Conservation (phyloP, 2,329 filamentous ascomycete species). For the Xylaria sp. region DNA sequence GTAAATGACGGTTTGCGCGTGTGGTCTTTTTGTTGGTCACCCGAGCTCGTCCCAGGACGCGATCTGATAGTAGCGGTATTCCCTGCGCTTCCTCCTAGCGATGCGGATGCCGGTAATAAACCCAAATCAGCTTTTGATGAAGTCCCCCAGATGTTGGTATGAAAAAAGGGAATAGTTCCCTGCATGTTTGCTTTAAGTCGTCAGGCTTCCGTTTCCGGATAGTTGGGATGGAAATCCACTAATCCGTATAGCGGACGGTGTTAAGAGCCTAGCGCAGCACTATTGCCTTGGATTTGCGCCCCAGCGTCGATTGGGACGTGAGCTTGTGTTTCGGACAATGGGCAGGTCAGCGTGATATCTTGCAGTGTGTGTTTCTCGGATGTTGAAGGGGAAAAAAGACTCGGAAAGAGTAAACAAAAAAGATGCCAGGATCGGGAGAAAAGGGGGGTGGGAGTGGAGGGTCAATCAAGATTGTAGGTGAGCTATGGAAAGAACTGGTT, state of each 20-base stretch:
- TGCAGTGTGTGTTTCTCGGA: background rate
- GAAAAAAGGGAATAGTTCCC: conserved; percentile 26
- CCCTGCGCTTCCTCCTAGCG: conserved; percentile 6
- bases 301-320: background rate
- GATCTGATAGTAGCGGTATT: conserved; percentile 25
- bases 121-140: conserved; percentile 21
- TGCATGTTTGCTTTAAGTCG: conserved; percentile 15
- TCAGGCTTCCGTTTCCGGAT: conserved; percentile 8
- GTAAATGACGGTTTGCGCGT: conserved; percentile 50
- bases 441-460: background rate
- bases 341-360: background rate
- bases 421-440: background rate
- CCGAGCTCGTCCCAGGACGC: conserved; percentile 35
- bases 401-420: background rate
- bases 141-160: conserved; percentile 30
- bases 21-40: conserved; percentile 30
- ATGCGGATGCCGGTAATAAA: conserved; percentile 7
- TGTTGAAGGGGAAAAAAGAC: too few relatives aligned
- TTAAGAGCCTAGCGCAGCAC: background rate
- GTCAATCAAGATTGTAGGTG: background rate
- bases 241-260: background rate
- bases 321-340: background rate
- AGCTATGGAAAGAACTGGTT: background rate
- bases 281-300: background rate
- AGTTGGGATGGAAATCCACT: conserved; percentile 4